Percentiles rank a stretch among this genome's conserved stretches.
These are phyloP conservation scores for Umbelopsis ramanniana DNA, from an alignment of 192 early-diverging fungal genomes.

Conservation along the genomic window DNA sequence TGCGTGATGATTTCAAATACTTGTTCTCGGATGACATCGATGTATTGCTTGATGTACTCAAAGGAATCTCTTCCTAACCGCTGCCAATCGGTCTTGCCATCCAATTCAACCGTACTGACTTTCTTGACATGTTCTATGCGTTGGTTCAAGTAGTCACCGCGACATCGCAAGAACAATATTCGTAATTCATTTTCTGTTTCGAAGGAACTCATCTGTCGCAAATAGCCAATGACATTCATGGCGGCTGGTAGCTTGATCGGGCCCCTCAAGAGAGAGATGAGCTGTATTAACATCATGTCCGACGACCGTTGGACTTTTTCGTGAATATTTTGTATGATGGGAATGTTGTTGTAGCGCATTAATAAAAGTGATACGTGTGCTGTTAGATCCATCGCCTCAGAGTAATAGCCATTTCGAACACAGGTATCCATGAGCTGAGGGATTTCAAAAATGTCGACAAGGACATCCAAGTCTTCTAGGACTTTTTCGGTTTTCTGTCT, in stretches of 20 bases:
- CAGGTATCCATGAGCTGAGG: conserved; percentile 83
- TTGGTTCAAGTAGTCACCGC: conserved; percentile 62
- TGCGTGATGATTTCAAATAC: conserved; percentile 85
- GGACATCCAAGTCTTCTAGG: conserved; percentile 54
- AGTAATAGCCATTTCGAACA: conserved; percentile 80
- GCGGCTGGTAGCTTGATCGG: conserved; percentile 77
- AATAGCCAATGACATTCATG: conserved; percentile 78
- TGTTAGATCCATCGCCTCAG: conserved; percentile 82
- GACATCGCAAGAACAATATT: conserved; percentile 74
- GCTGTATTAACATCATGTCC: conserved; percentile 73
- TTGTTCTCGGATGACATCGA: conserved; percentile 79
- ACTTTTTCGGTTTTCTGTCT: conserved; percentile 50
- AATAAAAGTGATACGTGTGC: conserved; percentile 64
- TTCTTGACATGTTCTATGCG: conserved; percentile 57
- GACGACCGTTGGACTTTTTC: conserved; percentile 62
- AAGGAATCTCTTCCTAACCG: conserved; percentile 44
- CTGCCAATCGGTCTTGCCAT: conserved; percentile 7
- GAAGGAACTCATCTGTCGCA: conserved; percentile 73
- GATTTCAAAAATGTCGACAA: conserved; percentile 78
- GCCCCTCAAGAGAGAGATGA: conserved; percentile 67
- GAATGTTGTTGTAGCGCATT: conserved; percentile 59
- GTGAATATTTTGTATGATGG: conserved; percentile 62
- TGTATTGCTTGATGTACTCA: conserved; percentile 74
- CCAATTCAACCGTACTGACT: background rate
- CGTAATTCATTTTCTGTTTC: conserved; percentile 66